Percentiles rank a stretch among this genome's conserved stretches.
Evolutionary conservation across 768 basidiomycete species (phyloP).

Genomic region (Strobilomyces confusus): DNA sequence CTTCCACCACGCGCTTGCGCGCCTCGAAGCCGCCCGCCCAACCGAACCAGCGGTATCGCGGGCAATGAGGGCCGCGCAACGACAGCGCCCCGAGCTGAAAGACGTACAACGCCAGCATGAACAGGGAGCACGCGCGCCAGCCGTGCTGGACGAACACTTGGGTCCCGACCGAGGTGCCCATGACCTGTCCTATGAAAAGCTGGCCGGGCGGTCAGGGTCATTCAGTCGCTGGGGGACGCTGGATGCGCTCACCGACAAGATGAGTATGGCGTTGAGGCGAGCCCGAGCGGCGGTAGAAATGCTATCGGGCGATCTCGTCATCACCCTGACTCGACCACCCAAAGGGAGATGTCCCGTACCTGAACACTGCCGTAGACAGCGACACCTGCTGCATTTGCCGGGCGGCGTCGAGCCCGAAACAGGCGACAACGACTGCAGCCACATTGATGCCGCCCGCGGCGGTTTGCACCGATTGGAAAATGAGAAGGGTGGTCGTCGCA

Average conservation of each 20-base stretch:
- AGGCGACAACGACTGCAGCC: conserved; percentile 64
- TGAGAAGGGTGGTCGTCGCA: conserved; percentile 42
- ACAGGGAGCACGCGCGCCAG: conserved; percentile 62
- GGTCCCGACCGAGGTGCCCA: conserved; percentile 75
- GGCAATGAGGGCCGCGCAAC: conserved; percentile 62
- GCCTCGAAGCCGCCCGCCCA: conserved; percentile 54
- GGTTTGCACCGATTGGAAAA: conserved; percentile 61
- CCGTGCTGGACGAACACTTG: conserved; percentile 65
- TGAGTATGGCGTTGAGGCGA: conserved; percentile 71
- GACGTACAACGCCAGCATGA: conserved; percentile 56
- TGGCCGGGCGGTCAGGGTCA: conserved; percentile 6
- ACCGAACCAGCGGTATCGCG: conserved; percentile 52
- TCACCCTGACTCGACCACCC: background rate
- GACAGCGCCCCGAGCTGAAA: conserved; percentile 56
- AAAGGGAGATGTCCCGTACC: conserved; percentile 33
- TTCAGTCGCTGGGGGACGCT: background rate
- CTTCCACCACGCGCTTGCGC: conserved; percentile 35
- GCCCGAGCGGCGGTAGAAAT: conserved; percentile 50
- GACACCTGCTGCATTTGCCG: conserved; percentile 74
- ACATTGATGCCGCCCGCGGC: conserved; percentile 68
- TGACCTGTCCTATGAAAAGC: conserved; percentile 77
- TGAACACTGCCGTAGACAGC: conserved; percentile 54
- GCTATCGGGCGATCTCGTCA: conserved; percentile 8
- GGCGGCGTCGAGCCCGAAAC: conserved; percentile 69
- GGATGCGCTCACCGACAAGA: conserved; percentile 54